Conservation (phyloP, 495 filamentous ascomycete species). For the Articulospora tetracladia region DNA sequence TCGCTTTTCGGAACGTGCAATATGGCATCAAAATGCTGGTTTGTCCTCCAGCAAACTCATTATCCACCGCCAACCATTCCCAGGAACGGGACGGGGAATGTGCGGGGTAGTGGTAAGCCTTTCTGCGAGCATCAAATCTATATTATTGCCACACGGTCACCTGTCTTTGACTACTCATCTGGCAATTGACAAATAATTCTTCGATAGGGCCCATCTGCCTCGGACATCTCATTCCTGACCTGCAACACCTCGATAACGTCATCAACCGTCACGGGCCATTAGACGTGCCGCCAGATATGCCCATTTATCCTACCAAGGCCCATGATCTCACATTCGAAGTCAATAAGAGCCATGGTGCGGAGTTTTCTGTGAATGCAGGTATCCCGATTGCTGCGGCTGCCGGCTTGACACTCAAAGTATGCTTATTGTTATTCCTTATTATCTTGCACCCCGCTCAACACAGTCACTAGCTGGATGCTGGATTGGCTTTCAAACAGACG, state of each 20-base stretch:
- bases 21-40: too few relatives aligned
- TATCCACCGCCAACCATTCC: too few relatives aligned
- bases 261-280: not conserved
- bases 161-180: too few relatives aligned
- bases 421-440: not conserved
- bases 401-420: not conserved
- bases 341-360: not conserved
- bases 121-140: too few relatives aligned
- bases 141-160: too few relatives aligned
- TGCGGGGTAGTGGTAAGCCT: too few relatives aligned
- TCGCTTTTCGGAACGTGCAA: too few relatives aligned
- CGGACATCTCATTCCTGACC: not conserved
- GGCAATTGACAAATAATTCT: too few relatives aligned
- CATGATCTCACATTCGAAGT: not conserved
- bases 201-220: not conserved
- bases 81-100: too few relatives aligned
- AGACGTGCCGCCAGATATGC: constrained; percentile 1
- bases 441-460: not conserved
- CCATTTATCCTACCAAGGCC: not conserved
- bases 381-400: not conserved
- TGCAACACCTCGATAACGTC: not conserved
- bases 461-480: not conserved
- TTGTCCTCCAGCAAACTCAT: too few relatives aligned
- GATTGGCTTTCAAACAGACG: not conserved
- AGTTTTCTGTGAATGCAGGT: not conserved